Evolutionary conservation across 2,329 filamentous ascomycete species (phyloP), one percentile per base, ranked within the genome.

Genomic region (Trichoderma koningii): DNA sequence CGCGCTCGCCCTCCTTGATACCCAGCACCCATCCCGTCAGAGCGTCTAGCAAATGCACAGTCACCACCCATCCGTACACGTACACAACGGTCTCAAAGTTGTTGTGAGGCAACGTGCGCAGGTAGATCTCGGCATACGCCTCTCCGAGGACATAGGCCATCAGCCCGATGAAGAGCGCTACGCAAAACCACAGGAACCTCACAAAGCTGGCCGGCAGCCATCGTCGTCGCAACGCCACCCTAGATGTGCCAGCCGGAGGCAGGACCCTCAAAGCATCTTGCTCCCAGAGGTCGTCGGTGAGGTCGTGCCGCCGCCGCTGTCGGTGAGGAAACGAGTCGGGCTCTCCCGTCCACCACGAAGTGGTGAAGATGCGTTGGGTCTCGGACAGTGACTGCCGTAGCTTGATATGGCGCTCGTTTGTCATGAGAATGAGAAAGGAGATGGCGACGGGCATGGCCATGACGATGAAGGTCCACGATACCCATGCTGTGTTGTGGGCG

Each of bases 401-500:
- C 26, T 84, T 79, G 2, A 89, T 80, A 68, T 89, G 87, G 9
- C 87, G 83, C 75, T 88, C 85, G 66, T 88, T 85, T 41, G 82
- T 84, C 72, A 87, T 82, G 21, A 90, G 80, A 68, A 89, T 87
- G 65, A 82, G 76, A 71, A 88, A 87, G 19, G 87, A 87, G 65
- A 88, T 86, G 52, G 84, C 79, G n/a, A 89, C 85, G 2, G 87
- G 87, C 78, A 89, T 80, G 48, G 86, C 85, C 87, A 90, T 90
- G 70, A 87, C 86, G 71, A 87, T 79, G 74, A 90, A 90, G 0
- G 87, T 89, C 85, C 87, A 89, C 9, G 84, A 83, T 67, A 89
- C 87, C 87, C 87, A 90, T 2, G 83, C 81, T 1, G 87, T 89
- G 73, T 90, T 90, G 76, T 89, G 85, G 7, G 78, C 73, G 10